Conservation (phyloP, 2,329 filamentous ascomycete species). For the Colletotrichum liaoningense region DNA sequence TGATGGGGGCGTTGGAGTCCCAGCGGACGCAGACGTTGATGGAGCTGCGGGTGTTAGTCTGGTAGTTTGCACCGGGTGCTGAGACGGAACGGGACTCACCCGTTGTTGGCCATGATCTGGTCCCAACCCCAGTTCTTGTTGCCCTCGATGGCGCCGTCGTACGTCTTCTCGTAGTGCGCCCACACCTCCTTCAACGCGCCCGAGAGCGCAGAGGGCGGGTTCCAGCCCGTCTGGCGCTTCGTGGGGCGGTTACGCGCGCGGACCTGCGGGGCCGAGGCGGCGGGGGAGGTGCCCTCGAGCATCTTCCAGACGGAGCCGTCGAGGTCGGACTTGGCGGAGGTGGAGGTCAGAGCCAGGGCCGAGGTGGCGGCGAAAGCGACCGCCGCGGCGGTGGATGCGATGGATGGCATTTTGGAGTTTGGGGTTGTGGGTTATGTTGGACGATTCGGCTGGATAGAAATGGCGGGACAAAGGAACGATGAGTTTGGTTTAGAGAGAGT, state of each 20-base stretch:
- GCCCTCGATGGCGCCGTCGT: constrained; percentile 36
- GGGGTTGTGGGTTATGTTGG: no score
- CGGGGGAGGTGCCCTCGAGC: constrained; percentile 4
- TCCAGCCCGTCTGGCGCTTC: constrained; percentile 44
- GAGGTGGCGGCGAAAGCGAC: constrained; percentile 40
- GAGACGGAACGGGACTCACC: neutral
- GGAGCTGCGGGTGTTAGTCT: constrained; percentile 9
- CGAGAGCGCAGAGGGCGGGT: constrained; percentile 40
- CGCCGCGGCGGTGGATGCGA: constrained; percentile 28
- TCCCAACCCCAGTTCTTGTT: constrained; percentile 49
- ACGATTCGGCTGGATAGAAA: no score
- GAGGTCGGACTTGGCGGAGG: constrained; percentile 40
- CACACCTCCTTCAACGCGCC: constrained; percentile 43
- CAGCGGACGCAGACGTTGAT: constrained; percentile 57
- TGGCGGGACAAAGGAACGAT: neutral
- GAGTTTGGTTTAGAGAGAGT: no score
- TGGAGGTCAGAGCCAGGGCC: constrained; percentile 34
- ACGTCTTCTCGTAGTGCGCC: constrained; percentile 43
- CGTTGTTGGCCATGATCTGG: constrained; percentile 43
- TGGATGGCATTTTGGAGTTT: constrained; percentile 39
- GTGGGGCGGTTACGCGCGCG: constrained; percentile 39
- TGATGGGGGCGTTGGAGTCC: constrained; percentile 51
- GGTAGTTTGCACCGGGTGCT: no score
- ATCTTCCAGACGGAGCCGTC: constrained; percentile 42
- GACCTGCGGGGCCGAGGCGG: neutral